Evolutionary conservation across 106 monocot species (phyloP).

Genomic region (Phalaenopsis equestris): DNA sequence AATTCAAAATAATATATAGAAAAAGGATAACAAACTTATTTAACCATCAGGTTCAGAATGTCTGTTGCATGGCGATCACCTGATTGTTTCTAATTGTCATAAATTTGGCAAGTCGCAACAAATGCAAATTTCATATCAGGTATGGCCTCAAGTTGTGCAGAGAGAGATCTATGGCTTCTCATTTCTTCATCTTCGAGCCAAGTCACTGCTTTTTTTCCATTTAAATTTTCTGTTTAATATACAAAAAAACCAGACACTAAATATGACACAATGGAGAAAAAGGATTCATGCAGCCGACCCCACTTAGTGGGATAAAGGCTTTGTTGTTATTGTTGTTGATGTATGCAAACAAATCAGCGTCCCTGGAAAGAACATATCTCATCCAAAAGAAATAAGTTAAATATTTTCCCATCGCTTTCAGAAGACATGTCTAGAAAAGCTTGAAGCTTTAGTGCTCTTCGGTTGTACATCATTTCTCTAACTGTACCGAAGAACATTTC

Average conservation of each 20-base stretch:
- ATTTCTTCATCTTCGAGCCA: conserved; percentile 30
- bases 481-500: conserved; percentile 25
- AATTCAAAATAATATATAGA: background rate
- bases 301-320: too few species aligned
- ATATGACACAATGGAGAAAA: too few species aligned
- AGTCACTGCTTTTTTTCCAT: conserved; percentile 47
- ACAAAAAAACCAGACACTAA: too few species aligned
- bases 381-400: background rate
- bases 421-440: conserved; percentile 69
- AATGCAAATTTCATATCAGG: conserved; percentile 63
- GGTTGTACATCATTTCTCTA: conserved; percentile 83
- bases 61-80: conserved; percentile 46
- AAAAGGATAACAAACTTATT: conserved; percentile 11
- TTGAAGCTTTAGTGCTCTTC: conserved; percentile 60
- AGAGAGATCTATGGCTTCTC: conserved; percentile 35
- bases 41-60: conserved; percentile 48
- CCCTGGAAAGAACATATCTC: background rate
- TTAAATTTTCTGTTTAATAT: conserved; percentile 34
- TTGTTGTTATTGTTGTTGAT: too few species aligned
- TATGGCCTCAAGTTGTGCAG: conserved; percentile 48
- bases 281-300: too few species aligned
- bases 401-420: conserved; percentile 34
- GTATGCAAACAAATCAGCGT: too few species aligned
- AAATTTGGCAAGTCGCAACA: conserved; percentile 59
- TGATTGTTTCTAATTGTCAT: conserved; percentile 51